phyloP scores from a whole-genome alignment of 345 rosid genomes.

The Erodium maritimum region DNA sequence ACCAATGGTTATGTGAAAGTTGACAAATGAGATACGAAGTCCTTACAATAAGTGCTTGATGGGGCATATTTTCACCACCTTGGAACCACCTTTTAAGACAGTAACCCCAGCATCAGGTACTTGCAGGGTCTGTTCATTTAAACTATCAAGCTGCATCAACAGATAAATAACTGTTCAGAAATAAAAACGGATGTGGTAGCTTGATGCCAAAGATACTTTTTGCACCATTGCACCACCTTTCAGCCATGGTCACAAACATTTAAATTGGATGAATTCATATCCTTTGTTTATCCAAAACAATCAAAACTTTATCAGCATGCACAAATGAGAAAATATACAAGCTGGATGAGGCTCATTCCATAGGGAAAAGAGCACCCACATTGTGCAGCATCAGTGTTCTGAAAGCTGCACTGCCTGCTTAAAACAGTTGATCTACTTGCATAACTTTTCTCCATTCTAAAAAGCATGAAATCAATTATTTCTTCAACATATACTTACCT shows the following conservation, averaged over 20 bases:
- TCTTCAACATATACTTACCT: constrained; percentile 32
- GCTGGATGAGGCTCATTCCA: background rate
- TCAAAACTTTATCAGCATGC: background rate
- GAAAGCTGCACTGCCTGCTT: constrained; percentile 1
- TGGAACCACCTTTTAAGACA: constrained; percentile 17
- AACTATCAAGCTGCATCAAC: constrained; percentile 58
- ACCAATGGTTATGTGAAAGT: constrained; percentile 7
- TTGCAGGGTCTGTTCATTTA: constrained; percentile 57
- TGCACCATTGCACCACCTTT: background rate
- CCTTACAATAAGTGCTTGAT: background rate
- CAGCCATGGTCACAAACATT: background rate
- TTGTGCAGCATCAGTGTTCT: background rate
- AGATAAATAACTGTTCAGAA: constrained; percentile 3
- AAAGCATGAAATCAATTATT: background rate
- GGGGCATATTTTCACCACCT: constrained; percentile 15
- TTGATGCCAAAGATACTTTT: background rate
- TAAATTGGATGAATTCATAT: background rate
- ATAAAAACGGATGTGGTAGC: background rate
- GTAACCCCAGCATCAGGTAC: constrained; percentile 18
- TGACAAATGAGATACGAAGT: constrained; percentile 5
- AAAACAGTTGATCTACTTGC: background rate
- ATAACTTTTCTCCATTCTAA: background rate
- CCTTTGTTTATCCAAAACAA: no score
- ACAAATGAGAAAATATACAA: constrained; percentile 1
- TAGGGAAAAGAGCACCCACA: background rate